Evolutionary conservation across 768 basidiomycete species (phyloP), one percentile per base, ranked within the genome.

Genomic region (button mushroom (Agaricus bisporus)): DNA sequence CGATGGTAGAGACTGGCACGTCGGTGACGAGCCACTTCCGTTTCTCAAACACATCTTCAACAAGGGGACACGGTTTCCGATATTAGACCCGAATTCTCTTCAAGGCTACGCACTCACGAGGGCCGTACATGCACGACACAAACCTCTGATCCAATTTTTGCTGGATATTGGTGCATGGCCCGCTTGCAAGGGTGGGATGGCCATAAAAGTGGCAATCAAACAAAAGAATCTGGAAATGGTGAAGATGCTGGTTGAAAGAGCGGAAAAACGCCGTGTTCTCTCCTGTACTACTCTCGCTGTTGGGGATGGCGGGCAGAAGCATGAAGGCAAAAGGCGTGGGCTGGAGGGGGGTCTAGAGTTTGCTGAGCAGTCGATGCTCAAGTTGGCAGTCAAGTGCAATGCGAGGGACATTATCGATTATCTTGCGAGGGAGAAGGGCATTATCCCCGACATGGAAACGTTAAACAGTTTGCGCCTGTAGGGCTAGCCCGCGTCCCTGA

Each of bases 101-200:
- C 74, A 79, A 2, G 95, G 94, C 1, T 97, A 94, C 62, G 85
- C 87, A 0, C 80, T 97, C 38, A 83, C 82, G 14, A 83, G 80
- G 58, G 91, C 94, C 1, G 88, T 92, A 1, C 74, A 84, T 36
- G 82, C 79, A 0, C 71, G 72, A 18, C 85, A 85, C 57, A 51
- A 75, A 1, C 82, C 84, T 3, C 78, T 97, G 7, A 73, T 93
- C 1, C 70, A 66, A 20, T 85, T 90, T 59, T 75, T 98, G 14
- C 80, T 97, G 46, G 70, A 73, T 2, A 71, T 83, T 17, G 86
- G 83, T 3, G 93, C 91, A 0, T 85, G 85, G 10, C 93, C 94
- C 0, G 62, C 62, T 4, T 68, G 68, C 56, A 87, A 86, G 60
- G 66, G 76, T 11, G 76, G 72, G 18, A 70, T 93, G n/a, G 77